Evolutionary conservation across 192 early-diverging fungal species (phyloP), one percentile per base, ranked within the genome.

Genomic region (Linnemannia elongata): DNA sequence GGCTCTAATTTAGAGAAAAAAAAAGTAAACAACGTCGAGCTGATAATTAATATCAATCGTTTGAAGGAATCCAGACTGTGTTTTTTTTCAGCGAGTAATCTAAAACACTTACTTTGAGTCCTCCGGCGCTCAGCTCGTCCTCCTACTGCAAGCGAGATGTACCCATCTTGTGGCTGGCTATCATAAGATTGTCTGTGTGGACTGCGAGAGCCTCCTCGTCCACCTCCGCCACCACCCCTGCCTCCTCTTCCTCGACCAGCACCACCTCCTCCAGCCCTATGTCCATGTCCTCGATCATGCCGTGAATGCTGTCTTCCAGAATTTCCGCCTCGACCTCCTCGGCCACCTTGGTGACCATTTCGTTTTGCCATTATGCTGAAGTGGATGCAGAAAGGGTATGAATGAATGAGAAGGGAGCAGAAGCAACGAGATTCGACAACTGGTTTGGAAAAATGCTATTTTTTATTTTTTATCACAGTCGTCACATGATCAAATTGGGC

Each of bases 81-180:
- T 17, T 52, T 52, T n/a, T 7, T n/a, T 57, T n/a, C n/a, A 27
- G n/a, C 17, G 7, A 2, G 24, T n/a, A 9, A 24, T 7, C 5
- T 7, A 27, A 6, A 4, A 9, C 30, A 1, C 57, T 66, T 66
- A 66, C 60, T 30, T 33, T 66, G 60, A 33, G 30, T 66, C 3
- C 60, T 27, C 44, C 44, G 9, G 30, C 60, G 60, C 27, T 66
- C 60, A 12, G 60, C 60, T 66, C 60, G 7, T n/a, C 22, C 41
- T 72, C 70, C 38, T 42, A 47, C 76, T 13, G 39, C n/a, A 39
- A 78, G 76, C 22, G 76, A 47, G 27, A 78, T 78, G 42, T 70
- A 71, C 22, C 54, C 78, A 44, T 79, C 78, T 4, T 74, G 36
- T 27, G 70, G 70, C 27, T 39, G 70, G 8, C 41, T 42, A 6